phyloP scores from a whole-genome alignment of 1,284 basidiomycete species.

The Inonotus hispidus region DNA sequence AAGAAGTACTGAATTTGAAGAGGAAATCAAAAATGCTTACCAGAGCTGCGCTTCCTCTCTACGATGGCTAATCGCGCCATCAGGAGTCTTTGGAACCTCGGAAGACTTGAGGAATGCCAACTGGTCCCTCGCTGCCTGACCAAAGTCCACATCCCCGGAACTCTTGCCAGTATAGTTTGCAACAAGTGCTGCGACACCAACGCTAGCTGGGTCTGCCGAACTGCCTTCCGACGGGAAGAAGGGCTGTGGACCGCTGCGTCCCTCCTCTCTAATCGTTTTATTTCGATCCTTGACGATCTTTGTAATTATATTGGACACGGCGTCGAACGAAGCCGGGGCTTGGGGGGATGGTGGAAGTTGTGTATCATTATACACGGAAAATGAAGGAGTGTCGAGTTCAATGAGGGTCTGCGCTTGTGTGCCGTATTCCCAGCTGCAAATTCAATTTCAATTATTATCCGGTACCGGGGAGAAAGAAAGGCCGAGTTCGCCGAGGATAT shows the following conservation, averaged over 20 bases:
- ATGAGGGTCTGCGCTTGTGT: constrained; percentile 67
- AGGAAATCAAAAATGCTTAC: constrained; percentile 23
- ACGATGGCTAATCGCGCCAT: constrained; percentile 82
- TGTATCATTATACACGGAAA: constrained; percentile 52
- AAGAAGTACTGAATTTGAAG: background rate
- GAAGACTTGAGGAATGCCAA: constrained; percentile 60
- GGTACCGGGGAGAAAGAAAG: background rate
- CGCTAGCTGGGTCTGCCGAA: constrained; percentile 76
- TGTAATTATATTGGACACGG: constrained; percentile 53
- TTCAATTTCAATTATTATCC: background rate
- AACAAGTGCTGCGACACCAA: constrained; percentile 75
- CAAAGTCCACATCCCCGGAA: constrained; percentile 48
- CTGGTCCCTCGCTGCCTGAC: constrained; percentile 63
- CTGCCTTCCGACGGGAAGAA: constrained; percentile 55
- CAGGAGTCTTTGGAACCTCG: constrained; percentile 57
- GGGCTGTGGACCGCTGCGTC: constrained; percentile 41
- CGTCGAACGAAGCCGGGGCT: constrained; percentile 31
- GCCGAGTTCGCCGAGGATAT: background rate
- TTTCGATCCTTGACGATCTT: constrained; percentile 45
- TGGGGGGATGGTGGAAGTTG: constrained; percentile 26
- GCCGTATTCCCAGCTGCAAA: constrained; percentile 74
- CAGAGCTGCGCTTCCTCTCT: constrained; percentile 63
- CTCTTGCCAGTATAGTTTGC: constrained; percentile 64
- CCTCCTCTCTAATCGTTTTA: constrained; percentile 30
- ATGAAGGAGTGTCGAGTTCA: constrained; percentile 57